phyloP scores from a whole-genome alignment of 2,329 filamentous ascomycete genomes.

The Phialocephala subalpina region DNA sequence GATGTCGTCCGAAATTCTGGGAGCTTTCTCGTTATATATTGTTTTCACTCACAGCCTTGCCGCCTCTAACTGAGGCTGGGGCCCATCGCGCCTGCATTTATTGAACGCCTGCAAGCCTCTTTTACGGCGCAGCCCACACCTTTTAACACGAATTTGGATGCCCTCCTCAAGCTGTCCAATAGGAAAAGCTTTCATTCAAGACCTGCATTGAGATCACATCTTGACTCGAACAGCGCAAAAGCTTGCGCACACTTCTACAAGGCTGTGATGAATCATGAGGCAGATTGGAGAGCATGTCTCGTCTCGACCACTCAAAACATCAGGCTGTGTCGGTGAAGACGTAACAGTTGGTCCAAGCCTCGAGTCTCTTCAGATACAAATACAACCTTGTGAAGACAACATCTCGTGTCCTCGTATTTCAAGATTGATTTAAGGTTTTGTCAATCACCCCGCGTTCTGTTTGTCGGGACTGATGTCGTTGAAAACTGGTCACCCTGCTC shows the following conservation, averaged over 20 bases:
- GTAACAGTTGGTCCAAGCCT: background rate
- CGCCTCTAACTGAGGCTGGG: background rate
- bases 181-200: background rate
- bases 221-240: background rate
- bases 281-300: background rate
- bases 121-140: background rate
- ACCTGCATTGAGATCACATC: background rate
- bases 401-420: background rate
- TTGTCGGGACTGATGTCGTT: background rate
- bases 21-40: background rate
- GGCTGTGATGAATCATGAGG: background rate
- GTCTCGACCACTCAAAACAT: background rate
- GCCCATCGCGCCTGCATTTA: background rate
- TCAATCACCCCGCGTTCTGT: background rate
- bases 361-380: background rate
- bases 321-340: conserved; percentile 6
- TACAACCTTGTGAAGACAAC: background rate
- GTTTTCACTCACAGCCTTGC: background rate
- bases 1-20: background rate
- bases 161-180: background rate
- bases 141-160: background rate
- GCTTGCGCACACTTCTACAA: background rate
- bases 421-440: background rate
- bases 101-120: conserved; percentile 6
- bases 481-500: background rate